These are phyloP conservation scores for Epichloe glyceriae DNA, from an alignment of 2,329 filamentous ascomycete species.

Conservation along the genomic window DNA sequence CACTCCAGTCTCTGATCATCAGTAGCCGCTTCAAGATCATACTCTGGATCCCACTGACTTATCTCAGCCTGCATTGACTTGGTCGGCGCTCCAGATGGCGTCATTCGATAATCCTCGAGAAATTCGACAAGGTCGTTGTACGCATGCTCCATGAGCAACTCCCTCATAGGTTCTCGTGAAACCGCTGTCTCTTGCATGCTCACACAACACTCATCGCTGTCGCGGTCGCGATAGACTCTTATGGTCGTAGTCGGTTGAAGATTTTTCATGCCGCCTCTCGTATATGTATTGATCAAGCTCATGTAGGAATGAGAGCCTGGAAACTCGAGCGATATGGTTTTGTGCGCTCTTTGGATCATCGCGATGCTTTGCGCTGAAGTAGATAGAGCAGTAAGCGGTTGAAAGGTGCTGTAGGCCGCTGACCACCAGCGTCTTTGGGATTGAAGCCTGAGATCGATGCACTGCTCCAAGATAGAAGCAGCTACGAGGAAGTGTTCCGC, in stretches of 20 bases:
- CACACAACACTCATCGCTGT: not conserved
- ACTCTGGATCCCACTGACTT: conserved; percentile 26
- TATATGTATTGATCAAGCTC: conserved; percentile 27
- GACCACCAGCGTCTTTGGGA: conserved; percentile 9
- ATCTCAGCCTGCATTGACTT: conserved; percentile 27
- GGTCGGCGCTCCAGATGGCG: conserved; percentile 31
- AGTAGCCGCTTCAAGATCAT: conserved; percentile 25
- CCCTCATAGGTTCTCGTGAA: conserved; percentile 23
- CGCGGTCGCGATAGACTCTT: not conserved
- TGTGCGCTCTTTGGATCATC: conserved; percentile 26
- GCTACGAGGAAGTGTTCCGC: conserved; percentile 31
- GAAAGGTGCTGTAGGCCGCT: not conserved
- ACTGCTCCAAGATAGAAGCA: conserved; percentile 24
- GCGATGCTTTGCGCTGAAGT: not conserved
- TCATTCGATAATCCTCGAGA: conserved; percentile 30
- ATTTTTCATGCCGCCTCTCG: conserved; percentile 22
- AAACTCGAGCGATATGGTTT: conserved; percentile 31
- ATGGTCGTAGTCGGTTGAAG: conserved; percentile 8
- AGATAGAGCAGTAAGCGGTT: not conserved
- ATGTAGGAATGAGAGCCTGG: conserved; percentile 31
- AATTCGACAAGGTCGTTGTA: conserved; percentile 32
- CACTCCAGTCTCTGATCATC: conserved; percentile 28
- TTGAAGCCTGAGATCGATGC: conserved; percentile 24
- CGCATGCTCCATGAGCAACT: conserved; percentile 29
- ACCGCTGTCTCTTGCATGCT: not conserved